These are phyloP conservation scores for Fomitopsis palustris DNA, from an alignment of 1,284 basidiomycete genomes.

Conservation along the genomic window DNA sequence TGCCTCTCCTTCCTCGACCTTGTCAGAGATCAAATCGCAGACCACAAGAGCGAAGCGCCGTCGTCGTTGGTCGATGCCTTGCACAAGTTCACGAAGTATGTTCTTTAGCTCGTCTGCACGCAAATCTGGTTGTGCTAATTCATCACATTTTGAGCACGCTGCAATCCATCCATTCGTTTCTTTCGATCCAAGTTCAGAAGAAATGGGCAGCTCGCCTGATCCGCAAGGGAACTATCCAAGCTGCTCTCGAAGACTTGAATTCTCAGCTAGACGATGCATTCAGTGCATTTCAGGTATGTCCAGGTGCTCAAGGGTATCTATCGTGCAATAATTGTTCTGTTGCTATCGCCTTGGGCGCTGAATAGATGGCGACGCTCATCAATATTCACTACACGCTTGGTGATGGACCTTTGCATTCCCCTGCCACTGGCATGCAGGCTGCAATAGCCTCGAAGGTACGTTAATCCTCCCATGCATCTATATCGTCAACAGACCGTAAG, in stretches of 20 bases:
- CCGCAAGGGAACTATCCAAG: slow-evolving; percentile 37
- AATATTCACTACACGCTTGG: slow-evolving; percentile 44
- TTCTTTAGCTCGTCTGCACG: background rate
- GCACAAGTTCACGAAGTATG: slow-evolving; percentile 35
- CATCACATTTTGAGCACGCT: slow-evolving; percentile 28
- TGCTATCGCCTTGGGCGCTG: background rate
- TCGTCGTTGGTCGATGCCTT: slow-evolving; percentile 39
- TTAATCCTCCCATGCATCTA: too few species aligned
- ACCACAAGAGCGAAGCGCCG: slow-evolving; percentile 42
- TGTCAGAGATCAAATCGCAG: slow-evolving; percentile 45
- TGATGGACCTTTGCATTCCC: background rate
- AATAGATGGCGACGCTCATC: slow-evolving; percentile 44
- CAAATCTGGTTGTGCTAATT: background rate
- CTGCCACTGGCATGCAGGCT: background rate
- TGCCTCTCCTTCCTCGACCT: slow-evolving; percentile 43
- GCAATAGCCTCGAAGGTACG: too few species aligned
- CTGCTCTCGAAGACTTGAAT: slow-evolving; percentile 32
- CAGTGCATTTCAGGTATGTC: slow-evolving; percentile 41
- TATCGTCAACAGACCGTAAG: background rate
- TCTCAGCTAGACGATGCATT: slow-evolving; percentile 40
- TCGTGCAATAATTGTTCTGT: background rate
- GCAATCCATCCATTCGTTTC: slow-evolving; percentile 36
- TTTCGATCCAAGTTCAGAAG: slow-evolving; percentile 34
- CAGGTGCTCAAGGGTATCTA: background rate
- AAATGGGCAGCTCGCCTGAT: slow-evolving; percentile 41